These are phyloP conservation scores for Colletotrichum phormii DNA, from an alignment of 2,329 filamentous ascomycete species.

Conservation along the genomic window DNA sequence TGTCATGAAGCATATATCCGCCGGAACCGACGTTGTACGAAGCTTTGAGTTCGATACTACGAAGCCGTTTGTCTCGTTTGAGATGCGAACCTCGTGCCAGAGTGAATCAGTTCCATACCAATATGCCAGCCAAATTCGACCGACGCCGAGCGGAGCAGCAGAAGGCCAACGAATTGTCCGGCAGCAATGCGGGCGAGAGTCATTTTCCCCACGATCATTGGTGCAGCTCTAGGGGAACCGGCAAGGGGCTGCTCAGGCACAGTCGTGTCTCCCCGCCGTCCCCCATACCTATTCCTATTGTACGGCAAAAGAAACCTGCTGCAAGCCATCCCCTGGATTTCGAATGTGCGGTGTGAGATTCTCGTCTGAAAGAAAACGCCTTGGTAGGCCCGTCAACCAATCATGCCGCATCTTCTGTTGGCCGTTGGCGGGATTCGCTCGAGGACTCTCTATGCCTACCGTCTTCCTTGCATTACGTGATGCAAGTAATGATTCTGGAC, in stretches of 20 bases:
- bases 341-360: conserved; percentile 37
- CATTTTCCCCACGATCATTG: conserved; percentile 19
- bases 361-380: conserved; percentile 30
- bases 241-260: conserved; percentile 34
- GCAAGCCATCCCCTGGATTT: conserved; percentile 27
- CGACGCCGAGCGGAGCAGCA: background rate
- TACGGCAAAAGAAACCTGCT: conserved; percentile 34
- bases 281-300: conserved; percentile 1
- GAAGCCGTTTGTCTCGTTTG: conserved; percentile 25
- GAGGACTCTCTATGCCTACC: conserved; percentile 13
- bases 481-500: conserved; percentile 34
- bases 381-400: conserved; percentile 7
- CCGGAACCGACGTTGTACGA: conserved; percentile 22
- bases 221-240: conserved; percentile 5
- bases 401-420: background rate
- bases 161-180: background rate
- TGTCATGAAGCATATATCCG: conserved; percentile 25
- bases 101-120: conserved; percentile 25
- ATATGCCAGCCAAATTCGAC: conserved; percentile 8
- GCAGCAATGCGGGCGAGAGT: conserved; percentile 18
- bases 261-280: conserved; percentile 34
- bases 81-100: conserved; percentile 34
- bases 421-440: conserved; percentile 33
- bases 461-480: conserved; percentile 35
- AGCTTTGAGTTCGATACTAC: conserved; percentile 2